phyloP scores from a whole-genome alignment of 1,139 yeast genomes.

The Candida tetrigidarum region DNA sequence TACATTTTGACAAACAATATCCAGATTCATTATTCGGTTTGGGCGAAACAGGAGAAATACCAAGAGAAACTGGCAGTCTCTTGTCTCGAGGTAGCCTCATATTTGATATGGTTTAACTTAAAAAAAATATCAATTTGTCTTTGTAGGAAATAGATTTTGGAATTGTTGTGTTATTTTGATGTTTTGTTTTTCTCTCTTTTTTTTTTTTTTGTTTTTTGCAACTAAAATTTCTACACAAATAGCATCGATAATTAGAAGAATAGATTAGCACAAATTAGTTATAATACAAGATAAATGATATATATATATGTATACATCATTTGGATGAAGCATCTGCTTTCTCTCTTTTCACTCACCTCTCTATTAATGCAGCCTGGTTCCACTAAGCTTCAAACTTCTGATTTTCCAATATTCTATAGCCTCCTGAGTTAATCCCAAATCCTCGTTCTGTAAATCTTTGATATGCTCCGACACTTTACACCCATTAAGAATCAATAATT shows the following conservation, averaged over 20 bases:
- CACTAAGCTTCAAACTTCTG: slow-evolving; percentile 37
- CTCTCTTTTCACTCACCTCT: background rate
- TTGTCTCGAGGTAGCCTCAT: slow-evolving; percentile 6
- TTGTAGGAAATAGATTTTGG: background rate
- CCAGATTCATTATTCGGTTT: slow-evolving; percentile 2
- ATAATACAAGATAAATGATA: slow-evolving; percentile 1
- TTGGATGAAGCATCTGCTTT: background rate
- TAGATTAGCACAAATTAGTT: no score
- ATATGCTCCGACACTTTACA: slow-evolving; percentile 28
- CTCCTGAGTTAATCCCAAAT: slow-evolving; percentile 40
- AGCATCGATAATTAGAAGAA: background rate
- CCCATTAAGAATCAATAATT: slow-evolving; percentile 72
- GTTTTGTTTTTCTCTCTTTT: slow-evolving; percentile 6
- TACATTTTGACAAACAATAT: slow-evolving; percentile 56
- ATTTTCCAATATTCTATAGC: slow-evolving; percentile 58
- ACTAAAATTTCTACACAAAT: background rate
- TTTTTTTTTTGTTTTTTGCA: slow-evolving; percentile 3
- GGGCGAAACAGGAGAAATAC: slow-evolving; percentile 4
- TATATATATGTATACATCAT: background rate
- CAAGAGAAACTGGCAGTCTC: background rate
- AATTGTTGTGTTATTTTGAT: slow-evolving; percentile 3
- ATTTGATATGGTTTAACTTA: no score
- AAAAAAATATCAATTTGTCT: background rate
- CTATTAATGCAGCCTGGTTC: slow-evolving; percentile 11
- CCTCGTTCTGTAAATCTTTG: slow-evolving; percentile 28